Evolutionary conservation across 805 yeast species (phyloP).

Genomic region (Zygoascus ofunaensis): DNA sequence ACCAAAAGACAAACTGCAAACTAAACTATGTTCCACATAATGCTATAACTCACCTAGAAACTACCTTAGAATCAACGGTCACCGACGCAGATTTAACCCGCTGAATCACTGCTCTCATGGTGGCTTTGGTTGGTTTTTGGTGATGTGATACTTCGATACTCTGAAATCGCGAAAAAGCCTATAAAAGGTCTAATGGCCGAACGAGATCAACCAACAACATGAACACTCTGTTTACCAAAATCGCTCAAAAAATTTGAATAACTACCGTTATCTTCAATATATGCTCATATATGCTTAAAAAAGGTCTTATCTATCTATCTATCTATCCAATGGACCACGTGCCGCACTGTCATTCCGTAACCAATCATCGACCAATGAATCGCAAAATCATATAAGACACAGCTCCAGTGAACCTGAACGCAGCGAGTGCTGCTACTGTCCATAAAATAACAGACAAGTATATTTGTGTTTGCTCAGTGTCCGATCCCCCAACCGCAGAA

Average conservation of each 20-base stretch:
- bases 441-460: conserved; percentile 82
- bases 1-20: not conserved
- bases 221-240: no score
- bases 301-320: no score
- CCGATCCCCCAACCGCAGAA: conserved; percentile 13
- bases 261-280: no score
- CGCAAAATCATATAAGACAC: conserved; percentile 42
- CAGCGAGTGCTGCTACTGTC: conserved; percentile 87
- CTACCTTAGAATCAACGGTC: conserved; percentile 58
- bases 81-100: conserved; percentile 86
- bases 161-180: no score
- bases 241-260: no score
- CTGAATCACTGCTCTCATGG: conserved; percentile 85
- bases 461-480: conserved; percentile 26
- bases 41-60: conserved; percentile 47
- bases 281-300: no score
- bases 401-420: conserved; percentile 73
- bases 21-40: not conserved
- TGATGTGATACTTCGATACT: no score
- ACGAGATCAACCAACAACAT: no score
- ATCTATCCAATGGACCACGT: no score
- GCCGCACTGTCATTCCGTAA: no score
- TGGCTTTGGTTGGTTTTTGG: no score
- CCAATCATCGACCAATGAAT: conserved; percentile 22
- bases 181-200: no score